Conservation (phyloP, 148 eudicot species). For the Spergularia bocconei region DNA sequence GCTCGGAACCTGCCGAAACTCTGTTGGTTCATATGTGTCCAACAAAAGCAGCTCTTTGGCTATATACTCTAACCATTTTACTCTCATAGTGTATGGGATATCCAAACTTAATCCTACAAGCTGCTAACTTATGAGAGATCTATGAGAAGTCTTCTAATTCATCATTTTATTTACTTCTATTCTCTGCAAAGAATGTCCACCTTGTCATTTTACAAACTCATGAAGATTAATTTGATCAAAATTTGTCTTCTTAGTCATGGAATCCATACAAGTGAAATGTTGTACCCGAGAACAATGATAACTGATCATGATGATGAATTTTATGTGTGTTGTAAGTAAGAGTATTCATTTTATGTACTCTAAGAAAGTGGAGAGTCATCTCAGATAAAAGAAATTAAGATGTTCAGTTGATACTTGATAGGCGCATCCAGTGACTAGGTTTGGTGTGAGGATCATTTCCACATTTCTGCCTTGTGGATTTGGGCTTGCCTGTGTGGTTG, state of each 20-base stretch:
- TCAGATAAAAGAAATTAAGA: not conserved
- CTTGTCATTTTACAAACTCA: not conserved
- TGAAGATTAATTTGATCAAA: not conserved
- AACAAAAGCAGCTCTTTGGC: not conserved
- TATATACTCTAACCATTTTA: not conserved
- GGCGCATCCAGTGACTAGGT: not conserved
- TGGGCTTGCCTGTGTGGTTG: not conserved
- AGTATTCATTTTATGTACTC: not conserved
- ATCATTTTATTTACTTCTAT: not conserved
- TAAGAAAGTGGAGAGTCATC: not conserved
- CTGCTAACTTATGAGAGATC: not conserved
- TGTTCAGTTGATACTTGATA: not conserved
- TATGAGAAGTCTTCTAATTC: constrained; percentile 2
- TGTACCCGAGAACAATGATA: not conserved
- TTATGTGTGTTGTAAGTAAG: not conserved
- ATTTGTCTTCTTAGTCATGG: not conserved
- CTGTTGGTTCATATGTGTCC: not conserved
- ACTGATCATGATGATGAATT: not conserved
- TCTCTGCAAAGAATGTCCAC: not conserved
- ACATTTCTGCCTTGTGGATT: not conserved
- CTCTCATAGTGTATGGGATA: not conserved
- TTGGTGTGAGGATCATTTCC: not conserved
- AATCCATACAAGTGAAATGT: not conserved
- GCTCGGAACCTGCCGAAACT: constrained; percentile 21
- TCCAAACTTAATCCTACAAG: not conserved